Percentiles rank a stretch among this genome's conserved stretches.
Conservation (phyloP, 148 eudicot genomes). For the Vaccinium macrocarpon region DNA sequence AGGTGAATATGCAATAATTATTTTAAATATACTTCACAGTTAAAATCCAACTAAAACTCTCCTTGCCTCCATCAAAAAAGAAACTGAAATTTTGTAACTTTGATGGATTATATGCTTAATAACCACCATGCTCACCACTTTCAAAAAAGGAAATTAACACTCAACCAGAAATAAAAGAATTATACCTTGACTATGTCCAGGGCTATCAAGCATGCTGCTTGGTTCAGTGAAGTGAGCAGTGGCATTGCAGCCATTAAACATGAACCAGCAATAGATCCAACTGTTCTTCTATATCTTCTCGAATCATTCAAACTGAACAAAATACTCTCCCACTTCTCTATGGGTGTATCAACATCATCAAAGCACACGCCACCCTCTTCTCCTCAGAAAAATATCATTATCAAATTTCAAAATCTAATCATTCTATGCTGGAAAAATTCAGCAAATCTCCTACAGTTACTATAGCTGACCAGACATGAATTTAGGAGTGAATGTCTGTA, state of each 20-base stretch:
- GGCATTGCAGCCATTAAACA: slow-evolving; percentile 75
- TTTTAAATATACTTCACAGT: neutral
- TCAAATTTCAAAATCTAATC: slow-evolving; percentile 6
- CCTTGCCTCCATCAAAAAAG: neutral
- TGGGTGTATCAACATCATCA: slow-evolving; percentile 24
- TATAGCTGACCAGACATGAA: neutral
- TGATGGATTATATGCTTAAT: neutral
- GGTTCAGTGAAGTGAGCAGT: slow-evolving; percentile 61
- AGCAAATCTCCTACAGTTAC: slow-evolving; percentile 2
- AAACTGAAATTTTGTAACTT: neutral
- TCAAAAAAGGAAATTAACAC: neutral
- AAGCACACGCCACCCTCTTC: slow-evolving; percentile 24
- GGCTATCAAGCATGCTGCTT: slow-evolving; percentile 62
- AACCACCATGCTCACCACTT: neutral
- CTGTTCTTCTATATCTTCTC: slow-evolving; percentile 70
- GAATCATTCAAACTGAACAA: slow-evolving; percentile 66
- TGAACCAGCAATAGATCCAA: slow-evolving; percentile 82
- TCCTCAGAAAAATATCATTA: slow-evolving; percentile 20
- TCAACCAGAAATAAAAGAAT: neutral
- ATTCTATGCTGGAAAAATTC: neutral
- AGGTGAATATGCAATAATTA: neutral
- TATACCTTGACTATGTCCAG: slow-evolving; percentile 77
- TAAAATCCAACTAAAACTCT: neutral
- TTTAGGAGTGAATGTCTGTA: neutral
- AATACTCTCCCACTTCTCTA: slow-evolving; percentile 69